phyloP scores from a whole-genome alignment of 495 filamentous ascomycete genomes.

The Penicillium arizonense region DNA sequence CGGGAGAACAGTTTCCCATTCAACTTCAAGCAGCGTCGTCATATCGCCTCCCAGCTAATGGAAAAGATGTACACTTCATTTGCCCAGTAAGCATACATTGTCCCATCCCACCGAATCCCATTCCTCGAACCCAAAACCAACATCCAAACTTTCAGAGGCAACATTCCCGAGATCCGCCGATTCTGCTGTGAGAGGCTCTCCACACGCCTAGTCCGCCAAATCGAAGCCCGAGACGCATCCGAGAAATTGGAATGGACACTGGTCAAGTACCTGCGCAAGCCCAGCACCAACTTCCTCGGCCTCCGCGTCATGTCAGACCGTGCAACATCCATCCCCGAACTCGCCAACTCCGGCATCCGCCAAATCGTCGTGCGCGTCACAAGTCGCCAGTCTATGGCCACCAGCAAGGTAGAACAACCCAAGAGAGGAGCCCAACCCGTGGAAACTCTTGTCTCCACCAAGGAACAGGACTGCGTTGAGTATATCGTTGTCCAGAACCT shows the following conservation, averaged over 20 bases:
- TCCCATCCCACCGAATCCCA: not conserved
- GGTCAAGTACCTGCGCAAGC: constrained; percentile 56
- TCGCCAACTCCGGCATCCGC: constrained; percentile 50
- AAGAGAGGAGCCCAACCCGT: not conserved
- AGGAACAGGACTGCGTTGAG: constrained; percentile 66
- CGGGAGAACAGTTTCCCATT: constrained; percentile 33
- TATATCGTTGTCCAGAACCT: constrained; percentile 73
- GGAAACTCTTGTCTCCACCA: constrained; percentile 28
- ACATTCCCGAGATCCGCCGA: constrained; percentile 52
- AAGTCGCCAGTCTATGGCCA: constrained; percentile 57
- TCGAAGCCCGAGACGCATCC: constrained; percentile 51
- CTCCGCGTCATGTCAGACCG: constrained; percentile 59
- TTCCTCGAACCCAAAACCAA: not conserved
- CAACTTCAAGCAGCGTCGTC: not conserved
- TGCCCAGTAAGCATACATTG: constrained; percentile 51
- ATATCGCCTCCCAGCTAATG: constrained; percentile 53
- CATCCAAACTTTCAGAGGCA: constrained; percentile 43
- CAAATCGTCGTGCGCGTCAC: constrained; percentile 74
- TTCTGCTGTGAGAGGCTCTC: constrained; percentile 63
- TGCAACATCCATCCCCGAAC: constrained; percentile 48
- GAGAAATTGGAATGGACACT: constrained; percentile 64
- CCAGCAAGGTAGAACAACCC: constrained; percentile 8
- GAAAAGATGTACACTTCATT: constrained; percentile 68
- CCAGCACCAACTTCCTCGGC: constrained; percentile 42
- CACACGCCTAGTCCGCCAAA: constrained; percentile 51